Base-by-base conservation (phyloP, 768 basidiomycete genomes). In the Coprinopsis sp. region DNA sequence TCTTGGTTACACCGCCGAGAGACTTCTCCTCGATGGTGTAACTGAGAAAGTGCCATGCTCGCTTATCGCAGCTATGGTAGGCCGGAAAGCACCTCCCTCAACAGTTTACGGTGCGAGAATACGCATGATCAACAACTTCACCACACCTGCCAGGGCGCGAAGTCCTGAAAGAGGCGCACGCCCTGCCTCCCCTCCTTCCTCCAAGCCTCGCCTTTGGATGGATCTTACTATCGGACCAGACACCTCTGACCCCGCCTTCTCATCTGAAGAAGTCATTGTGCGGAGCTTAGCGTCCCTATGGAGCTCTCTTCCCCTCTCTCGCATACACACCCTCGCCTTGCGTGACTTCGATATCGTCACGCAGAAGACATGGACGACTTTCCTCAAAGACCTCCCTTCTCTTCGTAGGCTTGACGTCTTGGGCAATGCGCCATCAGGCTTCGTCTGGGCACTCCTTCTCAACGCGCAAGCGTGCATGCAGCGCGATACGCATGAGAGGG, bases 381-480 rank as follows among this genome's bases (percentile, higher is more conserved):
- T 70, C 19, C 58, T 71, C 11, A 47, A 54, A 21, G 45, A 45
- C 4, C 54, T 71, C 7, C 55, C 61, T 3, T 61, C 59, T 12
- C 58, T 72, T 24, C 64, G 65, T 7, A 59, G 69, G 22, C 49
- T 72, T 6, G 65, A 69, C 46, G 60, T 70, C 21, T 55, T 55
- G 18, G 71, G 71, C 0, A 49, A 62, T 36, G 58, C 65, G n/a
- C 69, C 71, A 5, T 70, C 63, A 6, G 71, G 71, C 6, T 51
- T 72, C 13, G 56, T 61, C 4, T 72, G 69, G 71, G 63, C 69
- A 27, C 57, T 72, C 16, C 58, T 72, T 0, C 48, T 71, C 38
- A 66, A 71, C 47, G 68, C 67, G 14, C 50, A 62, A 22, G 53
- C 63, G 6, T 58, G 62, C 27, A 55, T 56, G 6, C 58, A 62